phyloP scores from a whole-genome alignment of 163 green algal genomes.

The Scenedesmus sp. region DNA sequence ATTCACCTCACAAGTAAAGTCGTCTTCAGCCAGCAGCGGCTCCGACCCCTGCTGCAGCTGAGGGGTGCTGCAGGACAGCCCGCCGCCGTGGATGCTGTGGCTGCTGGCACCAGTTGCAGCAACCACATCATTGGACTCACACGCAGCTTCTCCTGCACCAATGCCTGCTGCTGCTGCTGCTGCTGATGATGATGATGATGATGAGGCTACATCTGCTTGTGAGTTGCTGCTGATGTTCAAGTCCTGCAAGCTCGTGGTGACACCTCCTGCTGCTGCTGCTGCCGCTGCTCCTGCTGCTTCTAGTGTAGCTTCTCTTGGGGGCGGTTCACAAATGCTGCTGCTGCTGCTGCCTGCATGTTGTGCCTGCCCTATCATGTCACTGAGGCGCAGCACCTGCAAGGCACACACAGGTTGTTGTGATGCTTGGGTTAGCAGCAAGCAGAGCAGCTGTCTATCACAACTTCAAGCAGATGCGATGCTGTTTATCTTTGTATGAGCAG shows the following conservation, averaged over 20 bases:
- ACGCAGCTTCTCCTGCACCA: not conserved
- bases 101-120: not conserved
- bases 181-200: not conserved
- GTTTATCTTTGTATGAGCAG: not conserved
- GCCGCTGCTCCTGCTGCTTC: not conserved
- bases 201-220: no score
- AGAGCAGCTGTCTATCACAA: no score
- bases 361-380: constrained; percentile 38
- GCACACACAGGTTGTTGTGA: not conserved
- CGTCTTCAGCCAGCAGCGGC: constrained; percentile 4
- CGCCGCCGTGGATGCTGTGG: not conserved
- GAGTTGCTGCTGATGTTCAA: not conserved
- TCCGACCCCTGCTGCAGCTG: not conserved
- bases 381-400: constrained; percentile 31
- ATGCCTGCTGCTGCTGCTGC: not conserved
- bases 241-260: not conserved
- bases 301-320: not conserved
- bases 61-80: no score
- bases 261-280: not conserved
- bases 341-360: not conserved
- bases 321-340: not conserved
- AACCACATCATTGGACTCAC: not conserved
- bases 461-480: not conserved
- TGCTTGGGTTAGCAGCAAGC: no score
- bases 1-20: constrained; percentile 55